A percentile compares a stretch with the other conserved stretches of the same genome.
phyloP scores from a whole-genome alignment of 1,284 basidiomycete genomes.

The Mrakiaceae sp. region DNA sequence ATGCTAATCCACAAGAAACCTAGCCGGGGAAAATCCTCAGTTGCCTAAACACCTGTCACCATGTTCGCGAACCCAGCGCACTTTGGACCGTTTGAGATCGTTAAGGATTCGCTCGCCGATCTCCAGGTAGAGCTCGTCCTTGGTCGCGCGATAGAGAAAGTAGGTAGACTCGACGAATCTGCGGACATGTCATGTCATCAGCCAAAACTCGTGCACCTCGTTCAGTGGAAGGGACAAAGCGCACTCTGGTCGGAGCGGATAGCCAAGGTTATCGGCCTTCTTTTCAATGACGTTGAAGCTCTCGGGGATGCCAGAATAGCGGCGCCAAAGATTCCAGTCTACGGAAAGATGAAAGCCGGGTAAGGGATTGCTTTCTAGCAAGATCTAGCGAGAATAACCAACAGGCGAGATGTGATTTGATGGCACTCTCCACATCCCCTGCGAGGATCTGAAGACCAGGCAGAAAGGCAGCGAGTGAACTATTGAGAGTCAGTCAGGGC shows the following conservation, averaged over 20 bases:
- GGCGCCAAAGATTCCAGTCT: slow-evolving; percentile 86
- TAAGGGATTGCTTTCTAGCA: neutral
- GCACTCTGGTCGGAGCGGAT: slow-evolving; percentile 65
- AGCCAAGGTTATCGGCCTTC: slow-evolving; percentile 63
- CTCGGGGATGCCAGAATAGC: slow-evolving; percentile 74
- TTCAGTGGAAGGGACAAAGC: slow-evolving; percentile 10
- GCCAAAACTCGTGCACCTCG: no score
- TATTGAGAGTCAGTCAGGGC: neutral
- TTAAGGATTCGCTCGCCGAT: slow-evolving; percentile 71
- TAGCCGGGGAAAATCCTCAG: no score
- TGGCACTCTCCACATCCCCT: slow-evolving; percentile 59
- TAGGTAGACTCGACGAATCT: slow-evolving; percentile 80
- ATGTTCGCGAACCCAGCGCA: slow-evolving; percentile 32
- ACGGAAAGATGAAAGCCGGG: neutral
- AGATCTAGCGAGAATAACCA: slow-evolving; percentile 26
- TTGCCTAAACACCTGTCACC: no score
- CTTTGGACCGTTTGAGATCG: slow-evolving; percentile 66
- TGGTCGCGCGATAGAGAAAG: slow-evolving; percentile 83
- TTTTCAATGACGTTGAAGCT: slow-evolving; percentile 69
- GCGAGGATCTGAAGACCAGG: slow-evolving; percentile 60
- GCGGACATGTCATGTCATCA: no score
- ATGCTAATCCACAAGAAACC: slow-evolving; percentile 59
- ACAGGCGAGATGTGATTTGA: slow-evolving; percentile 69
- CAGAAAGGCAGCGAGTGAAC: slow-evolving; percentile 39
- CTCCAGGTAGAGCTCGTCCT: slow-evolving; percentile 79